phyloP scores from a whole-genome alignment of 2,329 filamentous ascomycete genomes.

The Lasiodiplodia gonubiensis region DNA sequence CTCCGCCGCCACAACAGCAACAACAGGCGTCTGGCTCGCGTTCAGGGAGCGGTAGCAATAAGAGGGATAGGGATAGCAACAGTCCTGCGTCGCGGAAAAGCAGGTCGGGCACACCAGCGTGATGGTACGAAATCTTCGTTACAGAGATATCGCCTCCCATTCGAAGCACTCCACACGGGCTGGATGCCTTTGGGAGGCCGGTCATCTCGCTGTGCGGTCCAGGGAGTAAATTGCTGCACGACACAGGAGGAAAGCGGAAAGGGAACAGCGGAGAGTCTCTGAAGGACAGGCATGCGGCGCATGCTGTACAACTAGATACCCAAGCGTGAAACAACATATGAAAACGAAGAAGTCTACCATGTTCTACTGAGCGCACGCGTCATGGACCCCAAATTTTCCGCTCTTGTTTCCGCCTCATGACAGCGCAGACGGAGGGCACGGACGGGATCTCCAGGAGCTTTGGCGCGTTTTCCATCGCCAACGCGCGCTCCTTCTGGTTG shows the following conservation, averaged over 20 bases:
- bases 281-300: background rate
- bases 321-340: background rate
- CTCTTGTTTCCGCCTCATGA: background rate
- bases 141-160: background rate
- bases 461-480: background rate
- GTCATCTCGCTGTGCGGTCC: background rate
- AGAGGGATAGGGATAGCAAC: slow-evolving; percentile 16
- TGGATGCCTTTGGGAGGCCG: background rate
- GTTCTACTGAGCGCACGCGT: background rate
- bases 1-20: slow-evolving; percentile 8
- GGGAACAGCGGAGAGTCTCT: background rate
- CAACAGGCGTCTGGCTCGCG: slow-evolving; percentile 7
- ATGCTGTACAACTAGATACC: background rate
- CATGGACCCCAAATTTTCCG: background rate
- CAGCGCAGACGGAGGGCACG: background rate
- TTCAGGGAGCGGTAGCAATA: background rate
- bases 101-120: slow-evolving; percentile 16
- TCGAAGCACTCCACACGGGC: background rate
- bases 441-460: slow-evolving; percentile 22
- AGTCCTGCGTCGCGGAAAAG: slow-evolving; percentile 4
- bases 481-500: background rate
- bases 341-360: background rate
- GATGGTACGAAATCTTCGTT: background rate
- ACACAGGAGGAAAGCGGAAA: background rate
- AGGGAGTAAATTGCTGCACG: background rate